Evolutionary conservation across 768 basidiomycete species (phyloP).

Genomic region (Calocera cornea): DNA sequence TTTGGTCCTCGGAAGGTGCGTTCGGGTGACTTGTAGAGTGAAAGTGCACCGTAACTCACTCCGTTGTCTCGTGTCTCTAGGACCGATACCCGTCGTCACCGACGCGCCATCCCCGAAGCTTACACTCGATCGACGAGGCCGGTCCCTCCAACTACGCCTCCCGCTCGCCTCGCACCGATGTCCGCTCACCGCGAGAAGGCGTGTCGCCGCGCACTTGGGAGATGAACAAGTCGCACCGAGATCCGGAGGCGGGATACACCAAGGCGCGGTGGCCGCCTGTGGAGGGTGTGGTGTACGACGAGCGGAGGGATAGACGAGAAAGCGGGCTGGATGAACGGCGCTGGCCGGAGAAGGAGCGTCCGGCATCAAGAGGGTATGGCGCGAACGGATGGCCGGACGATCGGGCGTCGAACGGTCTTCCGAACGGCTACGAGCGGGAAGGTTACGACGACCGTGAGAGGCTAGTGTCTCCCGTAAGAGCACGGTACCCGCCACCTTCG

Average conservation of each 20-base stretch:
- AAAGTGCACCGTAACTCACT: background rate
- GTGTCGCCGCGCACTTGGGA: background rate
- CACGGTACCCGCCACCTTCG: background rate
- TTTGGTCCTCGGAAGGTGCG: background rate
- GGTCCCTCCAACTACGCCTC: background rate
- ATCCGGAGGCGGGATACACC: background rate
- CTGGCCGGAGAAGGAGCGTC: background rate
- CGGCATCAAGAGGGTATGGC: background rate
- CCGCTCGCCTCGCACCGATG: background rate
- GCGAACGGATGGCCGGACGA: background rate
- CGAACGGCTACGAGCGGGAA: background rate
- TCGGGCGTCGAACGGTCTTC: background rate
- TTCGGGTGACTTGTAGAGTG: background rate
- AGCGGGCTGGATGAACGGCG: background rate
- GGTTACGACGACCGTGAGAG: background rate
- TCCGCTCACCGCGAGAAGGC: background rate
- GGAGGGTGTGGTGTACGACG: background rate
- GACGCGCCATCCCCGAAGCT: background rate
- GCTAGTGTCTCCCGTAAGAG: background rate
- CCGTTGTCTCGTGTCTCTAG: background rate
- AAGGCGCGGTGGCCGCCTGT: background rate
- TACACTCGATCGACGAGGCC: background rate
- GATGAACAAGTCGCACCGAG: background rate
- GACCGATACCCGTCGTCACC: background rate
- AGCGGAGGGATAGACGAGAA: background rate